A percentile compares a stretch with the other conserved stretches of the same genome.
Evolutionary conservation across 2,329 filamentous ascomycete species (phyloP).

Genomic region (Xylaria sp.): DNA sequence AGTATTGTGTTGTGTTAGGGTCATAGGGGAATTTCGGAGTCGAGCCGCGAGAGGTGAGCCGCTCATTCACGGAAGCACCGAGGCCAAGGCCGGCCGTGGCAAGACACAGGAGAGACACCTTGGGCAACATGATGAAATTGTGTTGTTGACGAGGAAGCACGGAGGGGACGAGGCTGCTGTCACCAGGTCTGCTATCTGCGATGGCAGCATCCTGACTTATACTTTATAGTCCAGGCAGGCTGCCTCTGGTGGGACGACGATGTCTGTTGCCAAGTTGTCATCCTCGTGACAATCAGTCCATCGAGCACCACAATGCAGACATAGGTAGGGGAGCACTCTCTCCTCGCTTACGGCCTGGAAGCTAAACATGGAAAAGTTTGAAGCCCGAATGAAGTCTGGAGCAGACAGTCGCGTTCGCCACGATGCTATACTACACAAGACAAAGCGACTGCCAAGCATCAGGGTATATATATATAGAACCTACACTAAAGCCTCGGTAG

Average conservation of each 20-base stretch:
- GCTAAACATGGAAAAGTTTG: constrained; percentile 8
- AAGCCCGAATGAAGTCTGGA: constrained; percentile 11
- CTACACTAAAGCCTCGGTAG: constrained; percentile 7
- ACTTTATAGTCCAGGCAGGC: constrained; percentile 9
- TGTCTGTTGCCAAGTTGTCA: constrained; percentile 1
- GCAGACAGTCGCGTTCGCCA: constrained; percentile 4
- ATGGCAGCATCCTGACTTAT: not conserved
- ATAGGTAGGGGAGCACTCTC: constrained; percentile 6
- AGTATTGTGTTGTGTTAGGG: constrained; percentile 11
- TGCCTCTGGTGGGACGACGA: constrained; percentile 1
- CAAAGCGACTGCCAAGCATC: constrained; percentile 2
- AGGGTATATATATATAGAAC: constrained; percentile 6
- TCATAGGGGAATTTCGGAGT: constrained; percentile 11
- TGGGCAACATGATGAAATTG: constrained; percentile 11
- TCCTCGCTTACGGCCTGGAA: constrained; percentile 5
- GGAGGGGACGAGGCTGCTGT: constrained; percentile 5
- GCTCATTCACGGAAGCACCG: not conserved
- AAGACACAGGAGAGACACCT: constrained; percentile 11
- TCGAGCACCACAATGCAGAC: not conserved
- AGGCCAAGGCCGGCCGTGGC: constrained; percentile 12
- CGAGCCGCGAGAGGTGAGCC: constrained; percentile 1
- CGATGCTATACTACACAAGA: constrained; percentile 3
- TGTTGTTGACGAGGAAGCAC: constrained; percentile 4
- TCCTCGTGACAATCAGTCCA: constrained; percentile 12
- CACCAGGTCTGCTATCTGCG: not conserved